phyloP scores from a whole-genome alignment of 2,329 filamentous ascomycete genomes.

The Drechmeria coniospora region DNA sequence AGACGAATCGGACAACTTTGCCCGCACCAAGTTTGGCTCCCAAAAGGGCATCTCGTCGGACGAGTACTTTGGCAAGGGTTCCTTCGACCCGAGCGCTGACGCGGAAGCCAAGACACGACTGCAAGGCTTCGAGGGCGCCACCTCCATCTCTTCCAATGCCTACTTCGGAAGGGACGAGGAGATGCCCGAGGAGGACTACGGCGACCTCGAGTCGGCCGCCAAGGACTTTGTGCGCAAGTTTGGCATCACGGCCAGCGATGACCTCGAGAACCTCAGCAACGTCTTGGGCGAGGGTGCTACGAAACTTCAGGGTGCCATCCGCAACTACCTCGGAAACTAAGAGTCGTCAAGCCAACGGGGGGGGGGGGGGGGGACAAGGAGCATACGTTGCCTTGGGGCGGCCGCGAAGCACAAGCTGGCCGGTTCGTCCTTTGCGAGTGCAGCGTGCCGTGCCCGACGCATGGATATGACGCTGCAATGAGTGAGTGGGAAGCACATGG shows the following conservation, averaged over 20 bases:
- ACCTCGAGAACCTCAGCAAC: slow-evolving; percentile 77
- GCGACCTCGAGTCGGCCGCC: slow-evolving; percentile 80
- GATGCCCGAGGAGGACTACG: slow-evolving; percentile 65
- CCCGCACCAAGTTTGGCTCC: slow-evolving; percentile 71
- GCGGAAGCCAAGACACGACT: slow-evolving; percentile 77
- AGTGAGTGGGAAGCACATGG: too few relatives aligned
- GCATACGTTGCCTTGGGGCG: too few relatives aligned
- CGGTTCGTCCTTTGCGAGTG: too few relatives aligned
- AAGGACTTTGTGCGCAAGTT: slow-evolving; percentile 95
- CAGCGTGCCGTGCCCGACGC: too few relatives aligned
- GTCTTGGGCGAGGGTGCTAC: slow-evolving; percentile 74
- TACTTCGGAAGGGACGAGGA: slow-evolving; percentile 94
- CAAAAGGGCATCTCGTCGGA: slow-evolving; percentile 97
- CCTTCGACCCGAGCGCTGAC: slow-evolving; percentile 66
- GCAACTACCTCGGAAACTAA: slow-evolving; percentile 47
- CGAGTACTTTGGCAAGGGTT: slow-evolving; percentile 90
- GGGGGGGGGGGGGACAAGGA: not conserved
- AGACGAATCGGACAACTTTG: slow-evolving; percentile 70
- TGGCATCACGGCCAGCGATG: slow-evolving; percentile 88
- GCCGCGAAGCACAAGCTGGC: too few relatives aligned
- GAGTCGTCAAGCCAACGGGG: not conserved
- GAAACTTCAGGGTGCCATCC: slow-evolving; percentile 63
- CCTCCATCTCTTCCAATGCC: slow-evolving; percentile 84
- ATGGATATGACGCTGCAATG: slow-evolving; percentile 1
- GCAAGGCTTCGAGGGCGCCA: slow-evolving; percentile 84